Percentiles rank a stretch among this genome's conserved stretches.
phyloP scores from a whole-genome alignment of 208 protist species.

The Wallacemonas sp. region DNA sequence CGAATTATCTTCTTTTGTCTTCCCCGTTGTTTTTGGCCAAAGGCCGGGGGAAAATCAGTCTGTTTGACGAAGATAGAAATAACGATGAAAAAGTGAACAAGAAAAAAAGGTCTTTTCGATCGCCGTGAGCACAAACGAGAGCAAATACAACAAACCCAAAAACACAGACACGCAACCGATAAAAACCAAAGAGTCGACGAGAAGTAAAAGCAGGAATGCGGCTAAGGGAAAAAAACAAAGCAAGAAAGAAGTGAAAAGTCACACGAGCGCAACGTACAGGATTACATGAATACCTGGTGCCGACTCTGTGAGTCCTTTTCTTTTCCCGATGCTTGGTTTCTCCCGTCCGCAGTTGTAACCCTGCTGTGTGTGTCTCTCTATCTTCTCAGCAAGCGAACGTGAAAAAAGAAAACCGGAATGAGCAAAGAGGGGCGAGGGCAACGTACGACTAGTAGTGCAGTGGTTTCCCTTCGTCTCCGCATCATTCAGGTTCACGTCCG shows the following conservation, averaged over 20 bases:
- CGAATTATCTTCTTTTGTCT: not conserved
- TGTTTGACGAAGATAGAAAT: not conserved
- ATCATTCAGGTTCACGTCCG: too few species aligned
- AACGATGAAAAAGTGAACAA: too few species aligned
- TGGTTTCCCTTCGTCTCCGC: too few species aligned
- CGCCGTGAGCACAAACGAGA: too few species aligned
- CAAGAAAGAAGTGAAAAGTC: not conserved
- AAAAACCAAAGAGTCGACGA: not conserved
- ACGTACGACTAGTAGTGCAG: not conserved
- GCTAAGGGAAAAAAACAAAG: not conserved
- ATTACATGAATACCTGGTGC: too few species aligned
- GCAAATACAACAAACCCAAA: too few species aligned
- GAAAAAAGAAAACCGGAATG: not conserved
- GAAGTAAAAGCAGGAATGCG: not conserved
- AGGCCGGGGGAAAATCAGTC: not conserved
- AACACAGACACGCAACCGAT: not conserved
- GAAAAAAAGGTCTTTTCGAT: too few species aligned
- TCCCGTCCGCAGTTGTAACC: not conserved
- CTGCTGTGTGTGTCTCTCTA: not conserved
- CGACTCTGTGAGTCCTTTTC: not conserved
- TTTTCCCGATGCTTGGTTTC: not conserved
- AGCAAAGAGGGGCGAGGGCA: not conserved
- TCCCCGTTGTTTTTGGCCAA: not conserved
- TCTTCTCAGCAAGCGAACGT: not conserved
- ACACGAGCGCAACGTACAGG: too few species aligned